Base-by-base conservation (phyloP, 257 asterid genomes). In the Mitragyna speciosa region DNA sequence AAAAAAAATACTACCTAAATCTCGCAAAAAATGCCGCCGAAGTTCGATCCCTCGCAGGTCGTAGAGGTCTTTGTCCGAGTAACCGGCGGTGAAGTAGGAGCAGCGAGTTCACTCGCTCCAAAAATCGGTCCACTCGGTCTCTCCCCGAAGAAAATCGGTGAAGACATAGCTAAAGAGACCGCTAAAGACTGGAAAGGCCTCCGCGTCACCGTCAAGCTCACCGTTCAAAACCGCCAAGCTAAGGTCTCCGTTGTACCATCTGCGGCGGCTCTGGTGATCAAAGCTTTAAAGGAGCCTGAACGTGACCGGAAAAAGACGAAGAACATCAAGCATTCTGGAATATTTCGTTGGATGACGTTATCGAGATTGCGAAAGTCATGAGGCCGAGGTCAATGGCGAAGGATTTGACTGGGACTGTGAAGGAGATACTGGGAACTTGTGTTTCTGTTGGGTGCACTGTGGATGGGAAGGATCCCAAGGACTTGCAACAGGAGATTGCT, bases 371-470 rank as follows among this genome's bases (percentile, higher is more conserved):
- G 0, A 89, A 88, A 61, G 66, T 91, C 19, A 92, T 92, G 97
- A 73, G 84, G 72, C 73, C 86, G 0, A 84, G 97, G 45, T 89
- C 94, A 43, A 92, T 90, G 90, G 97, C 97, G 16, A 92, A 90
- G 92, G 92, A 88, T 10, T 78, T 92, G 83, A 47, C 84, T 72
- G 94, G 94, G 12, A 87, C 92, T 0, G 94, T 92, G 39, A 92
- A 90, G 92, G 94, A 92, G 90, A 92, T 92, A n/a, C 73, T 90
- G 49, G 97, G 95, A 0, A 90, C 95, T 0, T 92, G 97, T 76
- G 95, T 92, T 4, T 90, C 94, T 3, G 97, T 92, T n/a, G 95
- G 93, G 4, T 92, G 97, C 69, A 92, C 97, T 1, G 92, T 91
- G 31, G 96, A 91, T 28, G 96, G 96, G 31, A 91, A 91, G 86